Conservation (phyloP, 805 yeast genomes). For the Candida chauliodis region DNA sequence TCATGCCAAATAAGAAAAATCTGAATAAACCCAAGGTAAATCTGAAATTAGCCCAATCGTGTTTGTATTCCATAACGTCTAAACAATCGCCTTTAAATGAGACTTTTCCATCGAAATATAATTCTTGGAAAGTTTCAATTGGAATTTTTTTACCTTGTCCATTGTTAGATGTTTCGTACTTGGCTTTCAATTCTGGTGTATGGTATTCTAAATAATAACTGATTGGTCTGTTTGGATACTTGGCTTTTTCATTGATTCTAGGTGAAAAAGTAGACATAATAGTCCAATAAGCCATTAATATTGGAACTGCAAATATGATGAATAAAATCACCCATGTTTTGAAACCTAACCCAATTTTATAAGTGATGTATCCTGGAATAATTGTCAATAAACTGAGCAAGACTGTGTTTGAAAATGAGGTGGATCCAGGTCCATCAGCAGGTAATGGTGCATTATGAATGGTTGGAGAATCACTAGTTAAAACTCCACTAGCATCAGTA, state of each 20-base stretch:
- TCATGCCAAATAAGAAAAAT: constrained; percentile 80
- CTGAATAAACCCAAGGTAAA: constrained; percentile 76
- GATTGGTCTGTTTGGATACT: constrained; percentile 72
- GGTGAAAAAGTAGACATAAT: constrained; percentile 74
- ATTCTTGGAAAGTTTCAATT: constrained; percentile 87
- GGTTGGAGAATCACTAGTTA: constrained; percentile 52
- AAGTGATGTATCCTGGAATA: constrained; percentile 60
- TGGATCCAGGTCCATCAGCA: constrained; percentile 88
- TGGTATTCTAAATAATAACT: constrained; percentile 81
- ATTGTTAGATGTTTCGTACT: constrained; percentile 50
- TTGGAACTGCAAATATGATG: constrained; percentile 58
- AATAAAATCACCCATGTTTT: constrained; percentile 62
- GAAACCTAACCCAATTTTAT: constrained; percentile 67
- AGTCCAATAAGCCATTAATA: constrained; percentile 82
- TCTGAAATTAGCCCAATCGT: constrained; percentile 84
- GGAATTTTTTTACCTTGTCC: constrained; percentile 78
- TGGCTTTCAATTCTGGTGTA: constrained; percentile 60
- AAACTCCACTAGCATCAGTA: constrained; percentile 30
- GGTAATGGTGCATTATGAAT: constrained; percentile 85
- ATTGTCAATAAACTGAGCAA: constrained; percentile 47
- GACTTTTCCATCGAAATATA: constrained; percentile 79
- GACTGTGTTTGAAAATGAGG: constrained; percentile 63
- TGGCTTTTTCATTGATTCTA: constrained; percentile 72
- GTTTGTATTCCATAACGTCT: constrained; percentile 80
- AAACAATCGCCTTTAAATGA: constrained; percentile 84